A percentile compares a stretch with the other conserved stretches of the same genome.
These are phyloP conservation scores for Vigna mungo DNA, from an alignment of 306 rosid genomes.

Conservation along the genomic window DNA sequence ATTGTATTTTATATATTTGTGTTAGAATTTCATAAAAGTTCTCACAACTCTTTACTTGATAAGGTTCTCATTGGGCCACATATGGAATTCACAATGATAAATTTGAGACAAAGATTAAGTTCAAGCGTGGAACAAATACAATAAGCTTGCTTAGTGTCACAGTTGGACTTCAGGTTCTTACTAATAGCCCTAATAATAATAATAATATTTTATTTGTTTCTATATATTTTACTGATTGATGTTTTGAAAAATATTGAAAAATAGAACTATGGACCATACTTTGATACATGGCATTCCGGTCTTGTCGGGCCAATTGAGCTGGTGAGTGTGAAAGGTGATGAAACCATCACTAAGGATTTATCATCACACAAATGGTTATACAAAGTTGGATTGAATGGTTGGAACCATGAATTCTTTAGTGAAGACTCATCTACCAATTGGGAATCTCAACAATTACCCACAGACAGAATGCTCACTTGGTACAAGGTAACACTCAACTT, in stretches of 20 bases:
- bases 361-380: conserved; percentile 57
- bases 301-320: conserved; percentile 54
- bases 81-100: conserved; percentile 36
- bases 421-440: conserved; percentile 14
- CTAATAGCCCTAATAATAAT: background rate
- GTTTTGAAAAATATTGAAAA: no score
- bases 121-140: background rate
- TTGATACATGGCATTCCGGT: conserved; percentile 49
- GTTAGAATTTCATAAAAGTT: background rate
- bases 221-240: no score
- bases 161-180: background rate
- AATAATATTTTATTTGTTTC: no score
- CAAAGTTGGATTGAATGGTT: conserved; percentile 58
- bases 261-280: conserved; percentile 42
- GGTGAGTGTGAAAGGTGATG: conserved; percentile 49
- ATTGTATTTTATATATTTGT: background rate
- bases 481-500: conserved; percentile 52
- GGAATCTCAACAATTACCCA: conserved; percentile 32
- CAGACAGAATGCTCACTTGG: conserved; percentile 61
- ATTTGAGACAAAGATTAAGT: background rate
- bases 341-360: conserved; percentile 52
- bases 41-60: background rate
- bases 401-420: conserved; percentile 34
- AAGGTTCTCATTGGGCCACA: conserved; percentile 59
- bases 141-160: background rate